phyloP scores from a whole-genome alignment of 805 yeast genomes.

The Kuraishia capsulata region DNA sequence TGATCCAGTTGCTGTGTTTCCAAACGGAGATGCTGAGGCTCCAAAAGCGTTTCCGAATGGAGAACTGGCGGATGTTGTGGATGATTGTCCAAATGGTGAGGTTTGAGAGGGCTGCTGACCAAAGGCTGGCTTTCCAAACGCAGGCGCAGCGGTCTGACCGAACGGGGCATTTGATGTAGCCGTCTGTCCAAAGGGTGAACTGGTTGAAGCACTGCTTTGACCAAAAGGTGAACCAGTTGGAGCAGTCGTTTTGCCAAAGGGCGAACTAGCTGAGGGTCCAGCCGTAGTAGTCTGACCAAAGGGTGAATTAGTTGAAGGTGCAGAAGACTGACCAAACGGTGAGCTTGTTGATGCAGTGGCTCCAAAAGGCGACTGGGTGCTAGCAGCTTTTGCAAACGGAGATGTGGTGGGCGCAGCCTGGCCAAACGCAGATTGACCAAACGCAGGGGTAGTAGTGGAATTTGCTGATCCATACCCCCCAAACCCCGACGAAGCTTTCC shows the following conservation, averaged over 20 bases:
- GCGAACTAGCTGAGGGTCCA: background rate
- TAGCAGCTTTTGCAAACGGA: background rate
- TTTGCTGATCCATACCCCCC: constrained; percentile 11
- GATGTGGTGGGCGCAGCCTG: background rate
- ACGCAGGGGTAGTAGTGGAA: constrained; percentile 7
- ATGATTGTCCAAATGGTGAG: background rate
- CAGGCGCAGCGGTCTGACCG: background rate
- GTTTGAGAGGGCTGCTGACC: background rate
- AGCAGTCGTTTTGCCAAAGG: background rate
- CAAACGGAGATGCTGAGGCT: background rate
- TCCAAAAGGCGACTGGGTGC: constrained; percentile 1
- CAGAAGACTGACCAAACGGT: constrained; percentile 2
- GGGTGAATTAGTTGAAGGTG: background rate
- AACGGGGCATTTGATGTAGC: background rate
- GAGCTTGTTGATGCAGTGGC: background rate
- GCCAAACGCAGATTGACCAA: constrained; percentile 10
- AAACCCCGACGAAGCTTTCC: constrained; percentile 5
- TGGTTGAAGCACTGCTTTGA: background rate
- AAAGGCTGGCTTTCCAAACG: background rate
- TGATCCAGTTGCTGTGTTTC: background rate
- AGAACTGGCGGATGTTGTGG: background rate
- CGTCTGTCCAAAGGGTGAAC: constrained; percentile 1
- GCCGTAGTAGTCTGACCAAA: background rate
- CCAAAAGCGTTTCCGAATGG: background rate
- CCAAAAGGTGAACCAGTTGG: constrained; percentile 1